Evolutionary conservation across 768 basidiomycete species (phyloP), one percentile per base, ranked within the genome.

Genomic region (Serendipita sp.): DNA sequence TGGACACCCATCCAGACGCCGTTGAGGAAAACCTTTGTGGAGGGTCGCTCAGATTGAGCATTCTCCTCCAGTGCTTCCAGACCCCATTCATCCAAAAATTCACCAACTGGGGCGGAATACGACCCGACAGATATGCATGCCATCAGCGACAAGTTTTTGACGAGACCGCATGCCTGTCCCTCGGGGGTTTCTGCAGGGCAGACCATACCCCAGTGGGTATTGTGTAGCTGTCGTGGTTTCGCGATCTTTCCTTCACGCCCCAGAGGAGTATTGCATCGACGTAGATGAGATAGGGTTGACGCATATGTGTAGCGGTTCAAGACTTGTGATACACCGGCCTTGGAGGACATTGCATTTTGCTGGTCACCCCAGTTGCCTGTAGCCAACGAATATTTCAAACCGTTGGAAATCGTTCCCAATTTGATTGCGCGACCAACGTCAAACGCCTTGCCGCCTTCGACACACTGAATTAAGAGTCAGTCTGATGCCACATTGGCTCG

Each of bases 171-270:
- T 67, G 96, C 96, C 74, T 98, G 96, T 53, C 96, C 96, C 84
- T 99, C 96, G 1, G 96, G 96, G 2, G 96, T 99, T 75, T 99
- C 96, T 45, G 96, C 96, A 47, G 96, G 96, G 72, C 96, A 99
- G 18, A 99, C 96, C 96, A 99, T 98, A 44, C 96, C 96, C 96
- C 96, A 99, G 71, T 99, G 96, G 0, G 96, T 97, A 71, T 99
- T 99, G 75, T 99, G 96, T 64, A 99, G 78, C 70, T 99, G 96
- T 70, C 96, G 96, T 65, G 96, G 96, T 73, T 98, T 98, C 53
- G 96, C 96, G 66, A 98, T 98, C 77, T 99, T 99, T 65, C 94
- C 94, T 74, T 98, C 96, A 66, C 96, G 88, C 64, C 96, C 96
- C 58, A 99, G 83, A 1, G 96, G 96, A 0, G 96, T 98, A 73